A percentile compares a stretch with the other conserved stretches of the same genome.
Conservation (phyloP, 2,329 filamentous ascomycete genomes). For the Lachnellula arida region DNA sequence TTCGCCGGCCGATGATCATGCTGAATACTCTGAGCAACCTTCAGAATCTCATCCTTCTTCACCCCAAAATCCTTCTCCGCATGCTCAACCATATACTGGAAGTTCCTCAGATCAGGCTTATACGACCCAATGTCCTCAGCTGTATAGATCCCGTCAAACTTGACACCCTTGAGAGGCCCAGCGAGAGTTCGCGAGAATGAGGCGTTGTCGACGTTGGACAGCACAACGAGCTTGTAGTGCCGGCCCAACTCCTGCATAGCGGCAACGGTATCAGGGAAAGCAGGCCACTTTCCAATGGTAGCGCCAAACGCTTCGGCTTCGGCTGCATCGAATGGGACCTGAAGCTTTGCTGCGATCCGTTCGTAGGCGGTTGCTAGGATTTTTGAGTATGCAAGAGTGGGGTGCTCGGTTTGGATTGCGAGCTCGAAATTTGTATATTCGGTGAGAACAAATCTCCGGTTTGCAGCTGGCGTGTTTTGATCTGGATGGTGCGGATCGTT, state of each 20-base stretch:
- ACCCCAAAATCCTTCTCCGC: constrained; percentile 52
- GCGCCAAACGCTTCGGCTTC: constrained; percentile 38
- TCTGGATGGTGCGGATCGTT: constrained; percentile 15
- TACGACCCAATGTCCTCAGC: constrained; percentile 68
- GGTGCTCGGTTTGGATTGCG: constrained; percentile 41
- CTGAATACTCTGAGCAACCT: constrained; percentile 65
- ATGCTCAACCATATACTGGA: constrained; percentile 56
- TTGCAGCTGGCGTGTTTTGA: constrained; percentile 1
- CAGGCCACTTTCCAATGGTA: constrained; percentile 41
- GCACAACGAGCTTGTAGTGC: constrained; percentile 47
- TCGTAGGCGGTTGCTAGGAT: constrained; percentile 41
- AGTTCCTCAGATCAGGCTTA: constrained; percentile 63
- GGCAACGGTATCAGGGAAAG: constrained; percentile 45
- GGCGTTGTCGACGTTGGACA: constrained; percentile 52
- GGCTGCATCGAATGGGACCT: constrained; percentile 20
- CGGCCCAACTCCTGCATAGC: constrained; percentile 41
- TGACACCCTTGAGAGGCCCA: constrained; percentile 43
- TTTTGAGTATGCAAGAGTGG: constrained; percentile 46
- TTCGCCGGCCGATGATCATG: constrained; percentile 65
- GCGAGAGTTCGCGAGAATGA: constrained; percentile 44
- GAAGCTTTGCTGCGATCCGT: constrained; percentile 30
- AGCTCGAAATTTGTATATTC: constrained; percentile 17
- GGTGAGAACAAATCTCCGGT: constrained; percentile 11
- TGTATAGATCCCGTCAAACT: constrained; percentile 60
- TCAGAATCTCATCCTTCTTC: constrained; percentile 50